phyloP scores from a whole-genome alignment of 805 yeast species.

The Metschnikowia lunata region DNA sequence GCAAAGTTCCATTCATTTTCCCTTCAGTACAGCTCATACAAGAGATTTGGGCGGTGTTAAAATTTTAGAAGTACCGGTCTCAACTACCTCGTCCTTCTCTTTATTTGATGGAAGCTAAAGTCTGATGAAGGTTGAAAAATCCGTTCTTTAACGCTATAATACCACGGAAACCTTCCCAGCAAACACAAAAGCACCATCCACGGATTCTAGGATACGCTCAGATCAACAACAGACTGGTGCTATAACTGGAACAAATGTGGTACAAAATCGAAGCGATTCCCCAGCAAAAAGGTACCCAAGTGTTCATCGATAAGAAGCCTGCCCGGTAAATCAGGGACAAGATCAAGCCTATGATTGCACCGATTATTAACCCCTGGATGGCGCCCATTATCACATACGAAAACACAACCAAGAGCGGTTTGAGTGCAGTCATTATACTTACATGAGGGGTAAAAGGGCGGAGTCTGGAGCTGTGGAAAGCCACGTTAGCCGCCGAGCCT shows the following conservation, averaged over 20 bases:
- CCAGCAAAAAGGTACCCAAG: conserved; percentile 92
- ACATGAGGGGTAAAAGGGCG: not conserved
- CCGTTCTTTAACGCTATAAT: too few relatives aligned
- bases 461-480: conserved; percentile 20
- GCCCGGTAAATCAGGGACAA: conserved; percentile 72
- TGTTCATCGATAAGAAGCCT: conserved; percentile 81
- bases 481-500: conserved; percentile 42
- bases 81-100: too few relatives aligned
- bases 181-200: not conserved
- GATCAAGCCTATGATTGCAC: conserved; percentile 73
- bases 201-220: not conserved
- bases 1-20: too few relatives aligned
- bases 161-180: too few relatives aligned
- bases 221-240: conserved; percentile 36
- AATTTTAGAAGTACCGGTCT: too few relatives aligned
- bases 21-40: too few relatives aligned
- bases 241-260: conserved; percentile 63
- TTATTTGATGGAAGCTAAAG: too few relatives aligned
- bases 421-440: conserved; percentile 4
- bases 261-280: conserved; percentile 64
- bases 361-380: conserved; percentile 63
- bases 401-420: conserved; percentile 40
- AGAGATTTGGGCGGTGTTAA: too few relatives aligned
- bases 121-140: too few relatives aligned
- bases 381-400: conserved; percentile 53